Base-by-base conservation (phyloP, 768 basidiomycete species). In the Clitopilus passeckerianus region DNA sequence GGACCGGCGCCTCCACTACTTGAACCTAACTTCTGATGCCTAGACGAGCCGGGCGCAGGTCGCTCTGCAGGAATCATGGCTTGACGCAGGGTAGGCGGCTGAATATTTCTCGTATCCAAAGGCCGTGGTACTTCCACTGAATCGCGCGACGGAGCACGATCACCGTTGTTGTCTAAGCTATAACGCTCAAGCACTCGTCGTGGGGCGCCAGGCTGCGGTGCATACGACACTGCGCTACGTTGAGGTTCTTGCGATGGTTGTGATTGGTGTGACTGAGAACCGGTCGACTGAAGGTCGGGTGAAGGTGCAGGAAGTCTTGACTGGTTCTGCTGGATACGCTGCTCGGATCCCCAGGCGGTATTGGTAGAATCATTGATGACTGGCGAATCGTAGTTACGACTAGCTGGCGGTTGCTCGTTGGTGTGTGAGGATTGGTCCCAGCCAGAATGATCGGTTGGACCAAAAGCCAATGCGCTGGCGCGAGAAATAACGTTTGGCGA, bases 181-280 rank as follows among this genome's bases (percentile, higher is more conserved):
- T 80, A 82, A 34, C 82, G 75, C 63, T 85, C 83, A 23, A 77
- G 69, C 9, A 81, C 78, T 60, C 80, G 75, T 60, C 77, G 79
- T 50, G 79, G 61, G 20, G 74, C 71, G 24, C 74, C 76, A 18
- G 74, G 68, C 15, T 83, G 77, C 34, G 79, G 67, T 18, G 75
- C 74, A 68, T 82, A 80, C 12, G 82, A 80, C 20, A 77, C 69
- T 1, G 73, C 66, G 62, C 70, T 75, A 37, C 76, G 73, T 34
- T 69, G 68, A 1, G 72, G 72, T 9, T 78, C 78, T 60, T 75
- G 77, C 16, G 69, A 64, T 56, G 67, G 63, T 27, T 70, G 69
- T 5, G 67, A 68, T 33, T 67, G 73, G 57, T 76, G 73, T 23
- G 71, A 70, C 43, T 67, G 68, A 16, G 71, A 69, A 58, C 58